Base-by-base conservation (phyloP, 371 early-diverging fungal species). In the Apophysomyces sp. region DNA sequence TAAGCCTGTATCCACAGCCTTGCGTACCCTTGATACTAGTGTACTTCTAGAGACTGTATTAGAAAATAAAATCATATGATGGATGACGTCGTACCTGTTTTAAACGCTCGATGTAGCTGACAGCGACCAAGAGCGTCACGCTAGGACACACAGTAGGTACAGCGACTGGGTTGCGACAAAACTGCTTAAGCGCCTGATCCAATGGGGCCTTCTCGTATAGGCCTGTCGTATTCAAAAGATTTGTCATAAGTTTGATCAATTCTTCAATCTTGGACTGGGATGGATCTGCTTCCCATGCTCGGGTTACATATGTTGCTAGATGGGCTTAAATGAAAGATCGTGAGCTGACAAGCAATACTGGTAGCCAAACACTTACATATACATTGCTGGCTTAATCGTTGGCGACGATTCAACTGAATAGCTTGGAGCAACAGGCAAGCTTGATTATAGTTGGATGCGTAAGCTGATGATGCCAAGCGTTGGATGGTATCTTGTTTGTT, bases 21-120 rank as follows among this genome's bases (percentile, higher is more conserved):
- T 76, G 58, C 51, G 79, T 80, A 0, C 84, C 86, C 56, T 72
- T 79, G 21, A 83, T 70, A 28, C 72, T 68, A 3, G 68, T 69
- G 40, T 83, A 77, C 70, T 79, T 77, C 85, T 83, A 58, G 11
- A 26, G 21, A 3, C 13, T 24, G 13, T 32, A 51, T 13, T 27
- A 32, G 24, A 44, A 28, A 5, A 29, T 18, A 31, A 21, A 57
- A 27, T 44, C n/a, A 30, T 24, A 24, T 32, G 29, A 59, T 30
- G 51, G 24, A 59, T 30, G 49, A 32, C 39, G 16, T 53, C 68
- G 65, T 80, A 83, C 86, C 67, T 77, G 72, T 66, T 83, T 83
- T 18, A 86, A 63, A 28, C 85, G 66, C 57, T 84, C 83, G n/a
- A 86, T 77, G 55, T 84, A 86, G 36, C 74, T 76, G 3, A 84